A percentile compares a stretch with the other conserved stretches of the same genome.
Conservation (phyloP, 495 filamentous ascomycete genomes). For the Rhizodiscina lignyota region DNA sequence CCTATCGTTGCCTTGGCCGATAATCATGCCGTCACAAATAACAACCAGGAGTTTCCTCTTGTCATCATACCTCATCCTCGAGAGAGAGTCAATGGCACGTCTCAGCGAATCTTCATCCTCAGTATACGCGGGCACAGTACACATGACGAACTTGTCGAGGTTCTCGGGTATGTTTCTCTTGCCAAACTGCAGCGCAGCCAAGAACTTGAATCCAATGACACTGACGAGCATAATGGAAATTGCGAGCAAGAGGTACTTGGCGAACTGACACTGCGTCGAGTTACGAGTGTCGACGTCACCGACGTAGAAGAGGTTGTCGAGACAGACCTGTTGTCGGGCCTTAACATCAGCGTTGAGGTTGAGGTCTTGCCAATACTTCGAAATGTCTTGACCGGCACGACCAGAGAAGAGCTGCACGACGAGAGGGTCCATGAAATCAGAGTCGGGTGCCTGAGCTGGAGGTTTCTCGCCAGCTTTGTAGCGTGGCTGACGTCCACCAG, state of each 20-base stretch:
- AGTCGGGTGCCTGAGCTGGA: constrained; percentile 34
- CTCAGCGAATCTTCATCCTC: constrained; percentile 96
- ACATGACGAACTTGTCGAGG: constrained; percentile 96
- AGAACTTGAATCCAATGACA: constrained; percentile 90
- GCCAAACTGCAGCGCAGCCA: constrained; percentile 87
- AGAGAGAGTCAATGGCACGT: constrained; percentile 90
- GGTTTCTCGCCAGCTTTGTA: constrained; percentile 30
- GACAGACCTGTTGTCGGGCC: constrained; percentile 59
- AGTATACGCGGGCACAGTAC: constrained; percentile 93
- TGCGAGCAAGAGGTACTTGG: constrained; percentile 82
- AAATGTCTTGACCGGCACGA: constrained; percentile 62
- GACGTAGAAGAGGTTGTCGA: constrained; percentile 92
- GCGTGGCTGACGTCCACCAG: constrained; percentile 52
- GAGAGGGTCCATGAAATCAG: constrained; percentile 65
- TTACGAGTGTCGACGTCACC: constrained; percentile 86
- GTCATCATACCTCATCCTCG: constrained; percentile 93
- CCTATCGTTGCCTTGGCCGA: constrained; percentile 92
- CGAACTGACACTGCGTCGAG: constrained; percentile 70
- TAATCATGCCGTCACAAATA: constrained; percentile 98
- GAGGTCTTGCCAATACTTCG: constrained; percentile 63
- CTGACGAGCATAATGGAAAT: constrained; percentile 65
- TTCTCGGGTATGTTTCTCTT: constrained; percentile 85
- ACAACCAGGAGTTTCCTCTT: constrained; percentile 92
- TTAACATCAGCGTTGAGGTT: constrained; percentile 35
- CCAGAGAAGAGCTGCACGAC: constrained; percentile 66